Evolutionary conservation across 148 eudicot genomes (phyloP), one percentile per base, ranked within the genome.

Genomic region (Mesembryanthemum crystallinum): DNA sequence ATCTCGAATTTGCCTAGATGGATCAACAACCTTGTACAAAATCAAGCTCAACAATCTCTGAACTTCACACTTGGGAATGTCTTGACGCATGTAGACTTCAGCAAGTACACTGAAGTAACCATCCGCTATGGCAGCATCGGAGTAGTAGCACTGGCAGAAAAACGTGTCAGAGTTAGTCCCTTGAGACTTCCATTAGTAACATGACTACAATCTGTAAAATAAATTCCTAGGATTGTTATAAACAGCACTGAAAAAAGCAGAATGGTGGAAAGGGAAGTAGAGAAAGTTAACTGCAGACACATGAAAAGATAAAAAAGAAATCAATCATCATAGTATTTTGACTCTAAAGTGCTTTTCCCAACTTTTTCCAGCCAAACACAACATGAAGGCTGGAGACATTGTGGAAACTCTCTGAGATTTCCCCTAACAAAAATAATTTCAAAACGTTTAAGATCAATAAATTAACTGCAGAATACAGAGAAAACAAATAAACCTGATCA

Each of bases 71-170:
- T 95, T 95, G 52, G 99, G 97, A 73, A 95, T 91, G 82, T 95
- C 99, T 82, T 95, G 99, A 61, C 99, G 96, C 99, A 95, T 95
- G 86, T 95, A 95, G 64, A 95, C 99, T 81, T 95, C 99, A 69
- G 99, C 99, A 74, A 95, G 90, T 61, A 95, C 99, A 77, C 98
- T 95, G 73, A 95, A 95, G 90, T 95, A 95, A 74, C 99, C 99
- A 80, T 95, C 99, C 32, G 99, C 97, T 75, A 95, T 91, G 74
- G 98, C 98, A 80, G 97, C 94, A 85, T 95, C 99, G 68, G 99
- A 92, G 77, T 91, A 87, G 84, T 95, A 95, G 85, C 99, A 95
- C 99, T 95, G 89, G 20, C 74, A 30, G 64, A 73, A 59, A 58
- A 63, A 37, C 8, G 33, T 30, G 43, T 42, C 17, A 28, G 21